phyloP scores from a whole-genome alignment of 2,329 filamentous ascomycete genomes.

The Cladophialophora yegresii region DNA sequence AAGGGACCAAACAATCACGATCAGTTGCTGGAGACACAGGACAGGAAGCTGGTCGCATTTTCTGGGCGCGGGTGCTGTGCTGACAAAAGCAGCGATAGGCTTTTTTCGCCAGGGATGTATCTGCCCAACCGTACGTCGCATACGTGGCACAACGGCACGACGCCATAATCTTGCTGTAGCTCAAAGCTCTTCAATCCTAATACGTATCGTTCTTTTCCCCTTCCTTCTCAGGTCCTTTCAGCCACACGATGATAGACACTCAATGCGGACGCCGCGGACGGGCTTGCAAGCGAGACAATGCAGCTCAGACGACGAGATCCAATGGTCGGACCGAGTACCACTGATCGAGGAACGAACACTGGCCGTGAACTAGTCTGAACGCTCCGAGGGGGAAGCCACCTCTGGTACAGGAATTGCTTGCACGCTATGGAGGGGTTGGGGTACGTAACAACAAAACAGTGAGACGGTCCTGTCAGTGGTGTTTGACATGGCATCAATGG shows the following conservation, averaged over 20 bases:
- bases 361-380: neutral
- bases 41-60: conserved; percentile 1
- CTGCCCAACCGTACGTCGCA: neutral
- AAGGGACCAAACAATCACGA: neutral
- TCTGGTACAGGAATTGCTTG: neutral
- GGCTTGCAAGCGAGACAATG: neutral
- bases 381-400: neutral
- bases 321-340: too few relatives aligned
- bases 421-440: neutral
- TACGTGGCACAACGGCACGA: neutral
- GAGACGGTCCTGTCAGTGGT: neutral
- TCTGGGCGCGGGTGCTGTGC: neutral
- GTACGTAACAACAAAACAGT: neutral
- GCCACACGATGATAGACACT: neutral
- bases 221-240: neutral
- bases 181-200: neutral
- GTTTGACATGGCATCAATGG: neutral
- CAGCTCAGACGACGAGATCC: neutral
- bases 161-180: neutral
- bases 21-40: neutral
- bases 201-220: neutral
- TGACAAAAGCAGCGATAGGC: neutral
- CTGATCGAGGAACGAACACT: neutral
- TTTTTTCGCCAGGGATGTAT: neutral
- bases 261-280: neutral